Evolutionary conservation across 2,329 filamentous ascomycete genomes (phyloP), one percentile per base, ranked within the genome.

Genomic region (Xylaria hypoxylon): DNA sequence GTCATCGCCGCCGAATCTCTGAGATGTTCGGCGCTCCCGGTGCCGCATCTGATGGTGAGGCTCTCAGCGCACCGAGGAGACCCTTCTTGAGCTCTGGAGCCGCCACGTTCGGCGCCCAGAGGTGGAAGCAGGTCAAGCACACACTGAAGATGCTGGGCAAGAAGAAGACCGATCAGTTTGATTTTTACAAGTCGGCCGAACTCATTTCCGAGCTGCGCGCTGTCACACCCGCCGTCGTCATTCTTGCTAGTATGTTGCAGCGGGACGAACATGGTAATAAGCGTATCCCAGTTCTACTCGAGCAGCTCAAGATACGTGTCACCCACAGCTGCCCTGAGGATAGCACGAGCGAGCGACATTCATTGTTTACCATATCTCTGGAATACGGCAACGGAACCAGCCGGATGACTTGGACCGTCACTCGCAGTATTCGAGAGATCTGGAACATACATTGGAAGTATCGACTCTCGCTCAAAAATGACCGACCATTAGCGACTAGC

Each of bases 201-300:
- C 84, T 99, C 52, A 95, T 99, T 87, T 96, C 96, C 1, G 96
- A 99, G 79, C 83, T 99, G 42, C 88, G 96, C 55, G 96, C 96
- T 48, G 96, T 94, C 60, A 93, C 94, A 1, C 96, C 96, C 3
- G 96, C 96, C 26, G 96, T 95, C 22, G 83, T 99, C 65, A 97
- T 99, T 79, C 83, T 99, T 59, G 96, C 96, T 7, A 97, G 94
- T 76, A 97, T 98, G 92, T 96, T 98, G 73, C 96, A 98, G 80
- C 88, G 96, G 64, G 96, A 99, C 73, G 96, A 99, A 79, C 93
- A 97, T 74, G 94, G 95, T 55, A 96, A 97, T 79, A 96, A 93
- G 80, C 90, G 94, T 65, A 97, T 99, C 64, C 96, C 96, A 0
- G 94, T 99, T 59, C 87, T 99, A 3, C 86, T 99, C 6, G 96